Percentiles rank a stretch among this genome's conserved stretches.
Evolutionary conservation across 208 protist species (phyloP).

Genomic region (Acanthamoeba lugdunensis): DNA sequence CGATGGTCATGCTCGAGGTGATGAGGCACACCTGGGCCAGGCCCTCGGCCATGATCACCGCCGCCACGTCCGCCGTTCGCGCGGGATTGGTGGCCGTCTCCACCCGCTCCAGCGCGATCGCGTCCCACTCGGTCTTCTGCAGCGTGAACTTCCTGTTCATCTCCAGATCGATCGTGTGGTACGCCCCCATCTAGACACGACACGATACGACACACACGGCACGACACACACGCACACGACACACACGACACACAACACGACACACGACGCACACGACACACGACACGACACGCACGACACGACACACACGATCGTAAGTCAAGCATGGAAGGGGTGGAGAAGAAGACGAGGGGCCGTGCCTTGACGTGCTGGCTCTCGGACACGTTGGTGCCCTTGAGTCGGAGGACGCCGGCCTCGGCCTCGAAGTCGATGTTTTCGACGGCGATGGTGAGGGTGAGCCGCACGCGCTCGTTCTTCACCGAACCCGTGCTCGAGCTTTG

Average conservation of each 20-base stretch:
- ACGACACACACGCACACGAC: not conserved
- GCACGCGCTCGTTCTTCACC: slow-evolving; percentile 79
- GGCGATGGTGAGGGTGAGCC: slow-evolving; percentile 81
- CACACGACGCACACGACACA: not conserved
- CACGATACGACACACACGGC: too few relatives aligned
- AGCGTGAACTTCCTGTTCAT: slow-evolving; percentile 92
- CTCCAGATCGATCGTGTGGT: slow-evolving; percentile 94
- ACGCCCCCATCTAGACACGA: slow-evolving; percentile 87
- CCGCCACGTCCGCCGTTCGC: slow-evolving; percentile 90
- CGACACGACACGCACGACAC: not conserved
- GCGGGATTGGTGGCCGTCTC: slow-evolving; percentile 81
- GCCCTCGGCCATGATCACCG: slow-evolving; percentile 95
- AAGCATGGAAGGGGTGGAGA: not conserved
- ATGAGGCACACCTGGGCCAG: slow-evolving; percentile 93
- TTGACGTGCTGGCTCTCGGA: slow-evolving; percentile 91
- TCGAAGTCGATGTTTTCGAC: slow-evolving; percentile 86
- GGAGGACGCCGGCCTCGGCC: slow-evolving; percentile 73
- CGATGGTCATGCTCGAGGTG: slow-evolving; percentile 92
- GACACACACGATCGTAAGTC: not conserved
- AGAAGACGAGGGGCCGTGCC: slow-evolving; percentile 31
- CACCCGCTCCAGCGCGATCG: slow-evolving; percentile 83
- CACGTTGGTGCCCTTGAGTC: slow-evolving; percentile 90
- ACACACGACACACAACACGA: not conserved
- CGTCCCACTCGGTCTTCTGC: slow-evolving; percentile 93
- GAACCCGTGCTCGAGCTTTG: slow-evolving; percentile 83